Base-by-base conservation (phyloP, 169 alveolate genomes). In the Plasmodium gonderi region DNA sequence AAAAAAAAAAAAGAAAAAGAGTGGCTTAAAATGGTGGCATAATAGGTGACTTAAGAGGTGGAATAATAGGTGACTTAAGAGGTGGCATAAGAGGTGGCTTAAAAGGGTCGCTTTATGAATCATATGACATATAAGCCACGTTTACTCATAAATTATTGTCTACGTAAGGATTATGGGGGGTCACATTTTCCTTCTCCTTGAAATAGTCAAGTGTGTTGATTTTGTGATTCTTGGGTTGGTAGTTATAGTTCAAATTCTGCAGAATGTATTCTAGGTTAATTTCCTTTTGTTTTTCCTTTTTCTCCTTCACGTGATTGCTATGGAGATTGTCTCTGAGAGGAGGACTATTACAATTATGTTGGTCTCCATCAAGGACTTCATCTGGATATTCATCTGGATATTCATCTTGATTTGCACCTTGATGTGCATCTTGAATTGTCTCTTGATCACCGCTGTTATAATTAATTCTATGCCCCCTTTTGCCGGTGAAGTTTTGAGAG, bases 121-220 rank as follows among this genome's bases (percentile, higher is more conserved):
- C n/a, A n/a, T n/a, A n/a, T n/a, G n/a, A n/a, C n/a, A n/a, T n/a
- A 1, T 12, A 60, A 60, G 31, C 38, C 17, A n/a, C 17, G 26
- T n/a, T 17, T 12, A 45, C 40, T 82, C 42, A 82, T 40, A 82
- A 67, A 69, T 65, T 67, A 72, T 87, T 75, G 36, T 87, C 89
- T 14, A 38, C 72, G 67, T 87, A 87, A 14, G 93, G 93, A 42
- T 87, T 87, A 36, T 42, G 72, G 20, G 47, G 72, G 17, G 83
- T 31, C 0, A 40, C 51, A 36, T 87, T 87, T 87, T 87, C 93
- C 40, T 87, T 87, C 78, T 87, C 93, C 67, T 87, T 87, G 51
- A 87, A 87, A 45, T 87, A 87, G n/a, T 87, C 93, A 38, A 87
- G 68, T 17, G 93, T 87, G 40, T 87, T 87, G 36, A 54, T 23